Evolutionary conservation across 257 asterid species (phyloP).

Genomic region (Solanum etuberosum): DNA sequence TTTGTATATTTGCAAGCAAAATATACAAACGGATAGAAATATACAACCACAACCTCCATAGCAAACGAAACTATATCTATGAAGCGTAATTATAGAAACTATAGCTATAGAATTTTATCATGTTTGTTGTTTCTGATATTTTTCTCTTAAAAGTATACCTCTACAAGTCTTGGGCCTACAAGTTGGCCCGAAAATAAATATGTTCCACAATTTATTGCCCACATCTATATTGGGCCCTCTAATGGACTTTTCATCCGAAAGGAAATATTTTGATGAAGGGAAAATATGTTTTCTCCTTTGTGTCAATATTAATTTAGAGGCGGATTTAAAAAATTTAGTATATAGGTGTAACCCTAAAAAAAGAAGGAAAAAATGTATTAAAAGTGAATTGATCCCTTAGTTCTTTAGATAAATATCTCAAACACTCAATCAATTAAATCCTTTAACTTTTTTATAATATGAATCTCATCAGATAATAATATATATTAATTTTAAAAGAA

Average conservation of each 20-base stretch:
- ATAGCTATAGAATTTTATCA: too few species aligned
- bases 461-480: too few species aligned
- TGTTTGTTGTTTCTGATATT: too few species aligned
- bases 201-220: not conserved
- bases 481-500: too few species aligned
- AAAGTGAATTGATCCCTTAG: not conserved
- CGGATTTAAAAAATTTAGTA: not conserved
- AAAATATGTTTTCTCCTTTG: not conserved
- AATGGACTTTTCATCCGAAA: not conserved
- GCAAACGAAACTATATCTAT: too few species aligned
- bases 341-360: not conserved
- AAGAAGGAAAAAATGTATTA: too few species aligned
- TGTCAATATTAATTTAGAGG: not conserved
- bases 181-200: not conserved
- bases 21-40: too few species aligned
- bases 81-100: too few species aligned
- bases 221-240: not conserved
- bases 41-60: too few species aligned
- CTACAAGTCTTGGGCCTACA: not conserved
- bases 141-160: not conserved
- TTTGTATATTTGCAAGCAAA: too few species aligned
- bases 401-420: not conserved
- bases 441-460: too few species aligned
- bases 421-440: too few species aligned
- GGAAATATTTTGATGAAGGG: not conserved